Conservation (phyloP, 116 monocot genomes). For the Zostera marina region DNA sequence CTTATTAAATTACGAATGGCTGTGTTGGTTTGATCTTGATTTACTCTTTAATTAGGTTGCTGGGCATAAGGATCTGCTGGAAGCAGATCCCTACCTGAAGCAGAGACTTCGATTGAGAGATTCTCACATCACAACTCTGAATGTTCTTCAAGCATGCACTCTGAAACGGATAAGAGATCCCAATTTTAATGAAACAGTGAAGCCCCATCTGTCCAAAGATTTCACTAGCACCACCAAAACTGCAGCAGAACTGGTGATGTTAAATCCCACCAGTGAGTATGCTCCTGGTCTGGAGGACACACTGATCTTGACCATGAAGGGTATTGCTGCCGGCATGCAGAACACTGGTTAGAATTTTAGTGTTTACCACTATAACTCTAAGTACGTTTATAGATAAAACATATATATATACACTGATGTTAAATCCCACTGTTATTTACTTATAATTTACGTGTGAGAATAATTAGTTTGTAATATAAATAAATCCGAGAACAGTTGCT, state of each 20-base stretch:
- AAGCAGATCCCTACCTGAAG: constrained; percentile 68
- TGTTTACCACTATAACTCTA: no score
- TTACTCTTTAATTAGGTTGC: no score
- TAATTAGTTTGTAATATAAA: no score
- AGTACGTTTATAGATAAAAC: no score
- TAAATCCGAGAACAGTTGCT: no score
- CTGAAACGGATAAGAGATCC: constrained; percentile 71
- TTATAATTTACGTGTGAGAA: no score
- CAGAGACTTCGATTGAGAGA: constrained; percentile 55
- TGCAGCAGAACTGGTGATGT: constrained; percentile 55
- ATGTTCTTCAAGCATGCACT: constrained; percentile 64
- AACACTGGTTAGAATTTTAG: constrained; percentile 40
- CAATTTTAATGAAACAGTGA: constrained; percentile 18
- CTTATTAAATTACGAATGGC: not conserved
- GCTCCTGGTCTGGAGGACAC: constrained; percentile 87
- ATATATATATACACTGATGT: no score
- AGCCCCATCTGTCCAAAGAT: constrained; percentile 49
- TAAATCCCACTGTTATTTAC: no score
- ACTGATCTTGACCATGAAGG: constrained; percentile 86
- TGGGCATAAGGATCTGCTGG: constrained; percentile 69
- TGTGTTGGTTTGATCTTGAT: not conserved
- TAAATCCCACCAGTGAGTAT: constrained; percentile 74
- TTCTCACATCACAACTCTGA: constrained; percentile 72
- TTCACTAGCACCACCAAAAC: constrained; percentile 15
- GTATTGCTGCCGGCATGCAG: constrained; percentile 80